Evolutionary conservation across 2,329 filamentous ascomycete species (phyloP).

Genomic region (Berkeleyomyces basicola): DNA sequence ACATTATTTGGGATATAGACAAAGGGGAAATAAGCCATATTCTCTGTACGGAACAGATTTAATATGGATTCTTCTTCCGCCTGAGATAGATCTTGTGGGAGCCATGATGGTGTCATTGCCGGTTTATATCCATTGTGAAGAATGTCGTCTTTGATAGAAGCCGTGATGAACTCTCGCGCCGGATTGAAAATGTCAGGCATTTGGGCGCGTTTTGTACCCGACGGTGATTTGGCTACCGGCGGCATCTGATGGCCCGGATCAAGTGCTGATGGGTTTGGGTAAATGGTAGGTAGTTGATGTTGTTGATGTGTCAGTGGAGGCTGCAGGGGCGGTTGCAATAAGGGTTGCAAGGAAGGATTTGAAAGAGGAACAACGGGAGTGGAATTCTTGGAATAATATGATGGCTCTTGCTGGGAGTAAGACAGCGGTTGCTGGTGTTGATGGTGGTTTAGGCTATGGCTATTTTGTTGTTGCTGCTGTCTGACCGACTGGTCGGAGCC

Average conservation of each 20-base stretch:
- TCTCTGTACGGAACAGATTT: slow-evolving; percentile 15
- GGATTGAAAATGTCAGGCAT: slow-evolving; percentile 14
- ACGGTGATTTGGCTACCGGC: slow-evolving; percentile 1
- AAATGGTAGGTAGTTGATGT: background rate
- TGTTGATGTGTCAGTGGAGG: background rate
- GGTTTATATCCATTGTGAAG: background rate
- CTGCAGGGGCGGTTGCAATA: background rate
- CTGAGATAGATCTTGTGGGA: slow-evolving; percentile 1
- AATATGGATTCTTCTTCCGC: slow-evolving; percentile 7
- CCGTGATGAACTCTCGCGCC: slow-evolving; percentile 7
- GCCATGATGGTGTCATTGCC: slow-evolving; percentile 4
- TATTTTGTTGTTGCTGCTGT: background rate
- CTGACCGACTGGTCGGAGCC: background rate
- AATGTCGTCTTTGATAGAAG: slow-evolving; percentile 1
- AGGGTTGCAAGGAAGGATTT: background rate
- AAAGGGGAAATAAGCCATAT: slow-evolving; percentile 19
- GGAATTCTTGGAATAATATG: background rate
- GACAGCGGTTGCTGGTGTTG: background rate
- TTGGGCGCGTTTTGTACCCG: background rate
- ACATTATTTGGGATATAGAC: slow-evolving; percentile 16
- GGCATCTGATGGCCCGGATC: slow-evolving; percentile 2
- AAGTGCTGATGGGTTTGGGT: background rate
- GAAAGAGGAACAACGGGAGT: background rate
- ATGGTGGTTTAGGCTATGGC: background rate
- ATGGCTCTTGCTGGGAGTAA: background rate